Percentiles rank a stretch among this genome's conserved stretches.
Evolutionary conservation across 2,329 filamentous ascomycete species (phyloP).

Genomic region (Fusarium sp.): DNA sequence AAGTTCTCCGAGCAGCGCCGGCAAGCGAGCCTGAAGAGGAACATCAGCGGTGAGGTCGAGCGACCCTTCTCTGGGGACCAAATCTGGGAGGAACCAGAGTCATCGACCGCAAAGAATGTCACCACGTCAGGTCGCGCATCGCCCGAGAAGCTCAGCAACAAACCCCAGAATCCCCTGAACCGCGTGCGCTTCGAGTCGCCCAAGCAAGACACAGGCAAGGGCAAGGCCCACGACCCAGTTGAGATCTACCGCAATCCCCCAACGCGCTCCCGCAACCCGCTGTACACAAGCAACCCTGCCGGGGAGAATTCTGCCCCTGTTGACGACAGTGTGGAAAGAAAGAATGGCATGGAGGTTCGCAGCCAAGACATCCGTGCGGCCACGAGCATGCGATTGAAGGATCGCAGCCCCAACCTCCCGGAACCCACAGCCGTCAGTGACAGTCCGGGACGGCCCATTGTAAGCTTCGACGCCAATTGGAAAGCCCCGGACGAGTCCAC

Average conservation of each 20-base stretch:
- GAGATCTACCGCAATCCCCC: constrained; percentile 90
- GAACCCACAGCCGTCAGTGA: constrained; percentile 93
- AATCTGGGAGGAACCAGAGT: constrained; percentile 90
- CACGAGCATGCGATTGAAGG: constrained; percentile 88
- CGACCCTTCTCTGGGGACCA: constrained; percentile 80
- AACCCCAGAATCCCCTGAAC: constrained; percentile 50
- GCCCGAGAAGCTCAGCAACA: constrained; percentile 48
- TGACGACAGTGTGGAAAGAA: constrained; percentile 66
- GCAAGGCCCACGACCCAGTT: constrained; percentile 61
- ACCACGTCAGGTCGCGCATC: constrained; percentile 46
- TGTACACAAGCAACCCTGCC: constrained; percentile 77
- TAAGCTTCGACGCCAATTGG: constrained; percentile 94
- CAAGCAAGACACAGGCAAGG: constrained; percentile 52
- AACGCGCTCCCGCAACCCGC: constrained; percentile 83
- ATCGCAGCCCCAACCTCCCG: constrained; percentile 87
- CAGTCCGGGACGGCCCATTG: constrained; percentile 89
- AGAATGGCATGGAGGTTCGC: constrained; percentile 85
- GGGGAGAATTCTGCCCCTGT: constrained; percentile 45
- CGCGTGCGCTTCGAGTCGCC: constrained; percentile 56
- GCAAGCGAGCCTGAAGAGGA: constrained; percentile 75
- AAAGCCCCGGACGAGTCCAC: constrained; percentile 77
- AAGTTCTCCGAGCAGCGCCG: constrained; percentile 60
- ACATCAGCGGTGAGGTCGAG: constrained; percentile 76
- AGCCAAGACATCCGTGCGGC: constrained; percentile 89
- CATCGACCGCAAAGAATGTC: constrained; percentile 31